Conservation (phyloP, 768 basidiomycete species). For the Candolleomyces aberdarensis region DNA sequence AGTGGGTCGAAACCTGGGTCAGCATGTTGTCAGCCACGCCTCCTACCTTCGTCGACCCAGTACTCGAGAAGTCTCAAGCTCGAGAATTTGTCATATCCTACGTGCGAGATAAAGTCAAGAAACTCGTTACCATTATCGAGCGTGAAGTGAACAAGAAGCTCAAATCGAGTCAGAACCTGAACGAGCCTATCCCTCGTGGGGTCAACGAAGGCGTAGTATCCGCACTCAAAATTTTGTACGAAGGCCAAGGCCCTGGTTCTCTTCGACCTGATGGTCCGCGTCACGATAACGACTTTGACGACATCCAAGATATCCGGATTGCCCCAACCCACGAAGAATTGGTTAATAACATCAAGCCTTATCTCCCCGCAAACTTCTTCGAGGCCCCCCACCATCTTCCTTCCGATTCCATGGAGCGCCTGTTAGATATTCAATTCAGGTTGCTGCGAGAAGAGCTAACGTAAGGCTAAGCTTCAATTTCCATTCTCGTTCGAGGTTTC, state of each 20-base stretch:
- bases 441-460: conserved; percentile 71
- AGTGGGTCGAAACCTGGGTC: conserved; percentile 50
- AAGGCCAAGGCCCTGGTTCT: conserved; percentile 56
- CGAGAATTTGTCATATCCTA: conserved; percentile 36
- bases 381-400: conserved; percentile 63
- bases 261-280: conserved; percentile 48
- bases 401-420: conserved; percentile 55
- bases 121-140: conserved; percentile 43
- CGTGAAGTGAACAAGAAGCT: conserved; percentile 37
- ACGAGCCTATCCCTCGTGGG: not conserved
- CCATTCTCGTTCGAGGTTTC: not conserved
- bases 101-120: conserved; percentile 30
- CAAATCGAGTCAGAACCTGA: conserved; percentile 6
- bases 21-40: conserved; percentile 32
- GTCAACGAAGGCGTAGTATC: conserved; percentile 32
- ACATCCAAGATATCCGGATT: conserved; percentile 59
- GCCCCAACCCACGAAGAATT: conserved; percentile 72
- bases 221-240: conserved; percentile 25
- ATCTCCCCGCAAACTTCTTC: conserved; percentile 57
- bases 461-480: conserved; percentile 29
- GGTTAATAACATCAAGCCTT: conserved; percentile 43
- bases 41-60: conserved; percentile 44
- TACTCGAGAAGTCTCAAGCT: conserved; percentile 23
- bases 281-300: conserved; percentile 64
- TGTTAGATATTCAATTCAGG: conserved; percentile 74